Conservation (phyloP, 208 protist genomes). For the Acanthamoeba lenticulata region DNA sequence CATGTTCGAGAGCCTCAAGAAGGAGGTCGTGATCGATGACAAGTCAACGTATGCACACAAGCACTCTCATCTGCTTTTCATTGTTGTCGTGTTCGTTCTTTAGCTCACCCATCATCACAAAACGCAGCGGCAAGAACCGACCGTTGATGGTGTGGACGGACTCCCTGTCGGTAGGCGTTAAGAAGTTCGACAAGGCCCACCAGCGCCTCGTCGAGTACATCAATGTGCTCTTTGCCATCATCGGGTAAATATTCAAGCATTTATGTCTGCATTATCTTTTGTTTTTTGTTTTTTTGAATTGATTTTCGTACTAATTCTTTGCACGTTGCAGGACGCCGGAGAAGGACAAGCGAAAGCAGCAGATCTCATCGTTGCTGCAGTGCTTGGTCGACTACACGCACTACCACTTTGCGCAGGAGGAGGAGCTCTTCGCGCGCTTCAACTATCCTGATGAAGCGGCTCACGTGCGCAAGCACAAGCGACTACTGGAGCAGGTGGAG, state of each 20-base stretch:
- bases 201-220: conserved; percentile 44
- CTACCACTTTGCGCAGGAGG: conserved; percentile 45
- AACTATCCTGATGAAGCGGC: conserved; percentile 20
- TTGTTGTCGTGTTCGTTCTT: neutral
- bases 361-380: neutral
- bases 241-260: neutral
- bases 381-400: conserved; percentile 52
- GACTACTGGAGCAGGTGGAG: conserved; percentile 45
- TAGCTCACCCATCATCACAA: neutral
- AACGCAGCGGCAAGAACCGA: neutral
- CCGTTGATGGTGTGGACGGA: conserved; percentile 32
- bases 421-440: conserved; percentile 40
- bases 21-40: neutral
- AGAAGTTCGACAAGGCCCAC: conserved; percentile 63
- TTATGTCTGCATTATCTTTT: neutral
- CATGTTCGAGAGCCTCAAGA: conserved; percentile 63
- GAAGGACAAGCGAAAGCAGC: conserved; percentile 13
- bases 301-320: neutral
- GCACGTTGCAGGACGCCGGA: neutral
- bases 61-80: neutral
- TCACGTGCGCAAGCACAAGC: conserved; percentile 48
- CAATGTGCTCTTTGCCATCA: conserved; percentile 59
- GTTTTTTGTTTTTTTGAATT: neutral
- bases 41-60: neutral
- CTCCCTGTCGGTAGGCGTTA: conserved; percentile 27